Base-by-base conservation (phyloP, 1,139 yeast species). In the Taphrina deformans region DNA sequence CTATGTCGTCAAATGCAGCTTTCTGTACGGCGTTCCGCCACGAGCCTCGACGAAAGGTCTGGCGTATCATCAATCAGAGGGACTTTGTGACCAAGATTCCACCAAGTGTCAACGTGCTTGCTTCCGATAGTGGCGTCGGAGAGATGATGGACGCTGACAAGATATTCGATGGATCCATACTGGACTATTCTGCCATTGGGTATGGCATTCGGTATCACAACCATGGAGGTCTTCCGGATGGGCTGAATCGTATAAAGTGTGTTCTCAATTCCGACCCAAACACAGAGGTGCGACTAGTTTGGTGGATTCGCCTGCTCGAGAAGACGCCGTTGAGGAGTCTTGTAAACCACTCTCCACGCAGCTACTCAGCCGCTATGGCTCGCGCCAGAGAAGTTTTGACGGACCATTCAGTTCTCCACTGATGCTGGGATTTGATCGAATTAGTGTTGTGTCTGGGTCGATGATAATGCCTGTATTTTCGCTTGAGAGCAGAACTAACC, bases 401-500 rank as follows among this genome's bases (percentile, higher is more conserved):
- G 23, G 27, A 29, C 3, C 27, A 44, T n/a, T 9, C 41, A 1
- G 16, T 18, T n/a, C 18, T n/a, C 5, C 29, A 16, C 23, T 9
- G 45, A 40, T 40, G 23, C 10, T 40, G 45, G 7, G 3, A 6
- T 21, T 10, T 14, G 14, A 10, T 1, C 14, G 14, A 4, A 31
- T 31, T 31, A 10, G 14, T 31, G 2, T n/a, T n/a, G n/a, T n/a
- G n/a, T n/a, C n/a, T n/a, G n/a, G n/a, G n/a, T n/a, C n/a, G n/a
- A n/a, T n/a, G n/a, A n/a, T n/a, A n/a, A n/a, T n/a, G n/a, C n/a
- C n/a, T n/a, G n/a, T n/a, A n/a, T n/a, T n/a, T n/a, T n/a, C n/a
- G n/a, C n/a, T n/a, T n/a, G n/a, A n/a, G n/a, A n/a, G n/a, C n/a
- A 31, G 35, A 14, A 31, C 35, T 56, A 64, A 14, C 66, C 67